Evolutionary conservation across 495 filamentous ascomycete genomes (phyloP).

Genomic region (Penicillium roqueforti): DNA sequence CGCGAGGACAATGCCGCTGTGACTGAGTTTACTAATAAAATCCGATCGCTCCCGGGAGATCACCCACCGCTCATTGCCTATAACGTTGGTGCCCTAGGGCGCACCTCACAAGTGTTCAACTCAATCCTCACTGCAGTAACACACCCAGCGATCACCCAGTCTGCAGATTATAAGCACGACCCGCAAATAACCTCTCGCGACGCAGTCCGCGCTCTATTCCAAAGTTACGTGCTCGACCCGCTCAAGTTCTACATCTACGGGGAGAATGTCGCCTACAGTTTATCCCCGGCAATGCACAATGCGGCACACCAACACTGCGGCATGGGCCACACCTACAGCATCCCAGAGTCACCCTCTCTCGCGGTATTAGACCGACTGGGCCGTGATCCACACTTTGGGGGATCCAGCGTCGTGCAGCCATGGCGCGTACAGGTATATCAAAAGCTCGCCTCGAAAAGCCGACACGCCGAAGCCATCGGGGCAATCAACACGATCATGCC

Average conservation of each 20-base stretch:
- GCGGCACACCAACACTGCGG: conserved; percentile 68
- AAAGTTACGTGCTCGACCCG: conserved; percentile 56
- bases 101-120: conserved; percentile 64
- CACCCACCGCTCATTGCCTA: conserved; percentile 63
- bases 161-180: conserved; percentile 29
- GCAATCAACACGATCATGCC: conserved; percentile 82
- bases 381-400: conserved; percentile 64
- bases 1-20: conserved; percentile 57
- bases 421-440: conserved; percentile 71
- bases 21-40: conserved; percentile 48
- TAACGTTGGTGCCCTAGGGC: conserved; percentile 65
- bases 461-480: conserved; percentile 74
- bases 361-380: conserved; percentile 60
- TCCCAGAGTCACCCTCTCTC: conserved; percentile 58
- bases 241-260: conserved; percentile 74
- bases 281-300: conserved; percentile 76
- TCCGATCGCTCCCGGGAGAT: conserved; percentile 34
- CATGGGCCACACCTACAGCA: conserved; percentile 68
- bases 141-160: conserved; percentile 54
- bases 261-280: conserved; percentile 66
- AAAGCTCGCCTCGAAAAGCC: conserved; percentile 62
- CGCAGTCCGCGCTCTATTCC: conserved; percentile 51
- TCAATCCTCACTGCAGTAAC: conserved; percentile 64
- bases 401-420: conserved; percentile 67
- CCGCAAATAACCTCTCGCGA: conserved; percentile 52